Percentiles rank a stretch among this genome's conserved stretches.
Evolutionary conservation across 1,139 yeast genomes (phyloP).

Genomic region (Komagataea norvegica): DNA sequence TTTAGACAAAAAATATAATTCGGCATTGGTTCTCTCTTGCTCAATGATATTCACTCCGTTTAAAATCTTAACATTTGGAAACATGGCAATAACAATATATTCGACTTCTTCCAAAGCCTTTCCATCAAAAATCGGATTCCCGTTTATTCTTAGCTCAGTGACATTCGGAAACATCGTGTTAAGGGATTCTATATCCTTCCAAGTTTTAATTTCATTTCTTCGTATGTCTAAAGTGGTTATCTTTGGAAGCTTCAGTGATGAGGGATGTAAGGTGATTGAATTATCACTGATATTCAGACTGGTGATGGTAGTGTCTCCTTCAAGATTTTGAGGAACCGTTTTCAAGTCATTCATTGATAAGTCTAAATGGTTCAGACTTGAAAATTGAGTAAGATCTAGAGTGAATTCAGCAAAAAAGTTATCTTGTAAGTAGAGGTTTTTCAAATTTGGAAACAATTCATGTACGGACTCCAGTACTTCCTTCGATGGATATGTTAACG

Average conservation of each 20-base stretch:
- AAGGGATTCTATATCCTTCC: constrained; percentile 47
- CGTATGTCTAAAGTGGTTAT: constrained; percentile 41
- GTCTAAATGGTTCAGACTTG: constrained; percentile 33
- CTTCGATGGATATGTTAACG: constrained; percentile 24
- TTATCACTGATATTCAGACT: constrained; percentile 25
- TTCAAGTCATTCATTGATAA: constrained; percentile 42
- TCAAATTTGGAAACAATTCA: constrained; percentile 40
- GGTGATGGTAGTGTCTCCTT: constrained; percentile 8
- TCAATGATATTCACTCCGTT: constrained; percentile 51
- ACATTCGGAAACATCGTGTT: constrained; percentile 36
- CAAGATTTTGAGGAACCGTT: constrained; percentile 9
- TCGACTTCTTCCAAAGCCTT: constrained; percentile 35
- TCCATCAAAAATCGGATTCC: constrained; percentile 45
- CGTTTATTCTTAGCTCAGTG: constrained; percentile 41
- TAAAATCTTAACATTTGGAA: constrained; percentile 36
- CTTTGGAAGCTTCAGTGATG: not conserved
- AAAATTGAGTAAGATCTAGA: constrained; percentile 3
- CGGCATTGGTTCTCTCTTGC: constrained; percentile 57
- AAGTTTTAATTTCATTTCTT: constrained; percentile 39
- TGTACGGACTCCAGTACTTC: constrained; percentile 31
- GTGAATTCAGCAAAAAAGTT: constrained; percentile 30
- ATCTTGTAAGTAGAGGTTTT: constrained; percentile 42
- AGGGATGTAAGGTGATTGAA: constrained; percentile 12
- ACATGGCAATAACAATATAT: constrained; percentile 46
- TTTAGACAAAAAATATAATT: constrained; percentile 57